phyloP scores from a whole-genome alignment of 177 flowering plant genomes.

The Tripterygium wilfordii region DNA sequence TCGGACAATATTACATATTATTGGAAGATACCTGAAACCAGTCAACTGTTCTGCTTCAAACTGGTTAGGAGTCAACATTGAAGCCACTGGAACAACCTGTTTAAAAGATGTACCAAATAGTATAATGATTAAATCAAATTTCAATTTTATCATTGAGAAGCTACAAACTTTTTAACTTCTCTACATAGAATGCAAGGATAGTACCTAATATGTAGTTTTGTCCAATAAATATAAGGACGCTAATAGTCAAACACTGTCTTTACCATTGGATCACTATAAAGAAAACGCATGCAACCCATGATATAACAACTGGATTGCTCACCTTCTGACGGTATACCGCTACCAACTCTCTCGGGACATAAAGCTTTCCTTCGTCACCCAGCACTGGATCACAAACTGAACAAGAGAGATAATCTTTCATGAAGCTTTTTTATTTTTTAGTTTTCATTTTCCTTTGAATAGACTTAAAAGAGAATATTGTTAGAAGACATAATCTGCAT shows the following conservation, averaged over 20 bases:
- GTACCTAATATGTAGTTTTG: no score
- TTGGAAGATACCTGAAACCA: slow-evolving; percentile 51
- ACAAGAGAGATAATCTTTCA: neutral
- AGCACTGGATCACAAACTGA: slow-evolving; percentile 98
- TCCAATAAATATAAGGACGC: no score
- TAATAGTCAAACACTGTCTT: no score
- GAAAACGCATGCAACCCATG: no score
- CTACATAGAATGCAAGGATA: no score
- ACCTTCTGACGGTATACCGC: slow-evolving; percentile 87
- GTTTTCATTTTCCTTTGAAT: no score
- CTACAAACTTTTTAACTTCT: no score
- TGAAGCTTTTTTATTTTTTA: neutral
- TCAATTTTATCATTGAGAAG: neutral
- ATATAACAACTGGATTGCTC: slow-evolving; percentile 11
- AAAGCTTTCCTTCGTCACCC: slow-evolving; percentile 99
- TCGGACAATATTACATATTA: neutral
- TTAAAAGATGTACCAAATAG: neutral
- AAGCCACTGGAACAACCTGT: slow-evolving; percentile 96
- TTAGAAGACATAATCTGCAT: no score
- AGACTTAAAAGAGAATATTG: no score
- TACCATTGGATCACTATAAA: neutral
- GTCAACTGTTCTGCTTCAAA: slow-evolving; percentile 94
- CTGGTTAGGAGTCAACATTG: slow-evolving; percentile 98
- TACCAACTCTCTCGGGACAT: slow-evolving; percentile 83
- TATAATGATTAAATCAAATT: neutral